These are phyloP conservation scores for Meira nashicola DNA, from an alignment of 1,284 basidiomycete species.

Conservation along the genomic window DNA sequence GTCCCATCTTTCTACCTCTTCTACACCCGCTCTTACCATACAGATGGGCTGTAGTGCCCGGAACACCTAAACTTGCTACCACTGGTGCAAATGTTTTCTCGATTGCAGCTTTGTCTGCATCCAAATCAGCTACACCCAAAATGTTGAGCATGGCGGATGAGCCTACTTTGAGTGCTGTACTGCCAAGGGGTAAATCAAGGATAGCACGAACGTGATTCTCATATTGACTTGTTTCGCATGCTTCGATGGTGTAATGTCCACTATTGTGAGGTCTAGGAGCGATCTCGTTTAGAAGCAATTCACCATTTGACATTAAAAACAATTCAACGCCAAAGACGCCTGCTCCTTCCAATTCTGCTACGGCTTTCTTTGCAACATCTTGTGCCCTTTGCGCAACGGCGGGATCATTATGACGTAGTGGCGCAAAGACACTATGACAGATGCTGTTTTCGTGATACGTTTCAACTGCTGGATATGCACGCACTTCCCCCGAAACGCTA, in stretches of 20 bases:
- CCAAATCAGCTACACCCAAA: constrained; percentile 57
- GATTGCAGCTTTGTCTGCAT: constrained; percentile 42
- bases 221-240: constrained; percentile 91
- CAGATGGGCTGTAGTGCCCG: constrained; percentile 78
- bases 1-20: constrained; percentile 94
- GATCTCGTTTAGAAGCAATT: constrained; percentile 88
- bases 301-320: constrained; percentile 85
- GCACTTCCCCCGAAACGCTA: constrained; percentile 63
- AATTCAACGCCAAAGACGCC: constrained; percentile 98
- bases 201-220: constrained; percentile 98
- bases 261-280: constrained; percentile 99
- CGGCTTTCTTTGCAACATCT: constrained; percentile 73
- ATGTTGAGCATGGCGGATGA: constrained; percentile 92
- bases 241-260: constrained; percentile 99
- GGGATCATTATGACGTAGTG: constrained; percentile 56
- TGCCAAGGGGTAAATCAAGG: constrained; percentile 81
- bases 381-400: constrained; percentile 65
- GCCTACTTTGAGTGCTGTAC: constrained; percentile 79
- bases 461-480: constrained; percentile 87
- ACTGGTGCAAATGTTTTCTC: constrained; percentile 47
- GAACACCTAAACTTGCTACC: constrained; percentile 56
- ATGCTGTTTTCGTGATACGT: constrained; percentile 93
- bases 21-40: constrained; percentile 90
- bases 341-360: constrained; percentile 74
- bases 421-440: constrained; percentile 86